Conservation (phyloP, 2,329 filamentous ascomycete genomes). For the Trichoderma arundinaceum region DNA sequence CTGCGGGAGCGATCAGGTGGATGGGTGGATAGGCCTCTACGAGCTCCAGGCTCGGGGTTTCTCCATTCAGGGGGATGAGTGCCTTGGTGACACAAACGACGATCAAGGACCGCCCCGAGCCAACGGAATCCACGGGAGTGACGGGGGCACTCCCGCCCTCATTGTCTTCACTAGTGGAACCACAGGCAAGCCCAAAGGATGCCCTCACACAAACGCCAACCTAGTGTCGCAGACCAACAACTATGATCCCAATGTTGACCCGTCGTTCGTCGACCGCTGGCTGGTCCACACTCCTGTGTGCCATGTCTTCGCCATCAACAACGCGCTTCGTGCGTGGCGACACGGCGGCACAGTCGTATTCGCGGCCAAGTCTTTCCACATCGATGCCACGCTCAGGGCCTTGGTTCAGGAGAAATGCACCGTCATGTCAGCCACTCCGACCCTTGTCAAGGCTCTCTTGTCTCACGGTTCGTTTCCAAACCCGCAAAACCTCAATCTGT, state of each 20-base stretch:
- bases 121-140: slow-evolving; percentile 2
- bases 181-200: slow-evolving; percentile 55
- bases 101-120: slow-evolving; percentile 25
- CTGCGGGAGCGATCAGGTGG: slow-evolving; percentile 35
- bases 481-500: slow-evolving; percentile 39
- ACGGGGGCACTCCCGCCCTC: slow-evolving; percentile 42
- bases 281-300: slow-evolving; percentile 47
- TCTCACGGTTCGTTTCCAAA: slow-evolving; percentile 41
- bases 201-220: slow-evolving; percentile 49
- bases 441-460: slow-evolving; percentile 44
- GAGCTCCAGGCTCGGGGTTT: slow-evolving; percentile 28
- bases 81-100: slow-evolving; percentile 15
- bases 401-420: slow-evolving; percentile 44
- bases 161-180: slow-evolving; percentile 58
- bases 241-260: slow-evolving; percentile 45
- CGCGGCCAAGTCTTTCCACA: slow-evolving; percentile 44
- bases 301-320: slow-evolving; percentile 50
- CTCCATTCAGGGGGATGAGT: slow-evolving; percentile 10
- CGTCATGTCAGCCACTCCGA: slow-evolving; percentile 50
- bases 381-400: slow-evolving; percentile 42
- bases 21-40: slow-evolving; percentile 37
- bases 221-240: slow-evolving; percentile 47
- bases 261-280: slow-evolving; percentile 42
- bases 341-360: slow-evolving; percentile 46
- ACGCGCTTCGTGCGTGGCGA: slow-evolving; percentile 47